Percentiles rank a stretch among this genome's conserved stretches.
Evolutionary conservation across 805 yeast genomes (phyloP).

Genomic region (Nakazawaea wickerhamii): DNA sequence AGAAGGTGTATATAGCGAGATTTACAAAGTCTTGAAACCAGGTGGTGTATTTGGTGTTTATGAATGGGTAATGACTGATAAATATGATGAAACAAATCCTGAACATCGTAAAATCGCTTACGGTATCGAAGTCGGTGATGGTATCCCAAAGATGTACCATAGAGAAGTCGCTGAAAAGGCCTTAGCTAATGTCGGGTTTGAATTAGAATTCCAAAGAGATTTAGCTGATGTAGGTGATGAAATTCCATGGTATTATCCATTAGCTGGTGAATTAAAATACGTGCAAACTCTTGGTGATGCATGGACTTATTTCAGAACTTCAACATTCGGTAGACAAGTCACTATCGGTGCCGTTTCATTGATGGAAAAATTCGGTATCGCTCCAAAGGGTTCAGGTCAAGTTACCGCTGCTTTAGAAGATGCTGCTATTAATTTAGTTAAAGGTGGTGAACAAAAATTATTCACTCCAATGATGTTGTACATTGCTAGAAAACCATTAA

Average conservation of each 20-base stretch:
- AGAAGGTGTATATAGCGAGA: slow-evolving; percentile 93
- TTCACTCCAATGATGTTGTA: slow-evolving; percentile 98
- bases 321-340: slow-evolving; percentile 75
- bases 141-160: slow-evolving; percentile 95
- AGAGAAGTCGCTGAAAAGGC: slow-evolving; percentile 86
- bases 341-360: slow-evolving; percentile 76
- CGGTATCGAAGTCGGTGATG: slow-evolving; percentile 98
- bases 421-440: slow-evolving; percentile 92
- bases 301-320: slow-evolving; percentile 83
- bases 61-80: slow-evolving; percentile 99
- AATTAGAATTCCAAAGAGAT: slow-evolving; percentile 68
- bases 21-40: slow-evolving; percentile 92
- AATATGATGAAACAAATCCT: slow-evolving; percentile 77
- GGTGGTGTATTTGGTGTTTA: slow-evolving; percentile 98
- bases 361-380: slow-evolving; percentile 81
- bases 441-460: slow-evolving; percentile 83
- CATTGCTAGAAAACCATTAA: slow-evolving; percentile 76
- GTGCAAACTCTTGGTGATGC: slow-evolving; percentile 74
- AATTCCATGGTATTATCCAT: slow-evolving; percentile 97
- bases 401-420: slow-evolving; percentile 93
- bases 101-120: slow-evolving; percentile 93
- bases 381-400: slow-evolving; percentile 87
- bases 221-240: slow-evolving; percentile 78
- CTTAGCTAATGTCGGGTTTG: slow-evolving; percentile 80
- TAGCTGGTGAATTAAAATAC: slow-evolving; percentile 90